Conservation (phyloP, 805 yeast genomes). For the Tetrapisispora taiwanensis region DNA sequence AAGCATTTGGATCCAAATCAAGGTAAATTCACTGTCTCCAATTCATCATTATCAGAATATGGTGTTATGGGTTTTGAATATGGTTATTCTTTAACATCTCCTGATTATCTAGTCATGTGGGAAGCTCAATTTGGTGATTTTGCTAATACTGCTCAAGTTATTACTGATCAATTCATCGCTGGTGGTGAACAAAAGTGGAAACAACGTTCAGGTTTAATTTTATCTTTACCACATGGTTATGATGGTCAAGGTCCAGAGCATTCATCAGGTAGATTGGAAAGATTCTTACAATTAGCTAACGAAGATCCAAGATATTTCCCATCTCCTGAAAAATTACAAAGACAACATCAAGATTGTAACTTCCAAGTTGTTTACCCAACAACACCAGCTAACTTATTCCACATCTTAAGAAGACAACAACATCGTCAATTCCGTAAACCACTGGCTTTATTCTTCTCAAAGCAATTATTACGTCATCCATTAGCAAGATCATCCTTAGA, state of each 20-base stretch:
- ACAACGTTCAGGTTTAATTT: conserved; percentile 93
- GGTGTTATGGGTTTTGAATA: conserved; percentile 99
- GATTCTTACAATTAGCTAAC: conserved; percentile 90
- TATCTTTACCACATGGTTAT: conserved; percentile 97
- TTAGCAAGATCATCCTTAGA: conserved; percentile 76
- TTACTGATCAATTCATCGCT: conserved; percentile 91
- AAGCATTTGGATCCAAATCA: conserved; percentile 69
- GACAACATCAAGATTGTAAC: conserved; percentile 98
- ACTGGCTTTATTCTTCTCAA: conserved; percentile 77
- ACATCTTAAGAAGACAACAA: conserved; percentile 95
- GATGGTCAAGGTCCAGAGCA: conserved; percentile 99
- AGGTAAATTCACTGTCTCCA: conserved; percentile 78
- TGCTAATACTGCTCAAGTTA: conserved; percentile 98
- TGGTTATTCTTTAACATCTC: conserved; percentile 95
- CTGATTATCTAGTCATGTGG: conserved; percentile 96
- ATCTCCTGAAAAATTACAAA: conserved; percentile 69
- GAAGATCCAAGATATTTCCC: conserved; percentile 97
- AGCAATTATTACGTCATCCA: conserved; percentile 92
- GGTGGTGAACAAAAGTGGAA: conserved; percentile 98
- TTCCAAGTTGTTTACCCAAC: conserved; percentile 98
- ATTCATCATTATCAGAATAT: conserved; percentile 94
- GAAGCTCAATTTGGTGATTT: conserved; percentile 99
- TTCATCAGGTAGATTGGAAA: conserved; percentile 93
- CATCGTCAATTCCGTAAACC: conserved; percentile 98
- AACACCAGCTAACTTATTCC: conserved; percentile 95